Evolutionary conservation across 2,329 filamentous ascomycete species (phyloP).

Genomic region (Chaetomiaceae sp.): DNA sequence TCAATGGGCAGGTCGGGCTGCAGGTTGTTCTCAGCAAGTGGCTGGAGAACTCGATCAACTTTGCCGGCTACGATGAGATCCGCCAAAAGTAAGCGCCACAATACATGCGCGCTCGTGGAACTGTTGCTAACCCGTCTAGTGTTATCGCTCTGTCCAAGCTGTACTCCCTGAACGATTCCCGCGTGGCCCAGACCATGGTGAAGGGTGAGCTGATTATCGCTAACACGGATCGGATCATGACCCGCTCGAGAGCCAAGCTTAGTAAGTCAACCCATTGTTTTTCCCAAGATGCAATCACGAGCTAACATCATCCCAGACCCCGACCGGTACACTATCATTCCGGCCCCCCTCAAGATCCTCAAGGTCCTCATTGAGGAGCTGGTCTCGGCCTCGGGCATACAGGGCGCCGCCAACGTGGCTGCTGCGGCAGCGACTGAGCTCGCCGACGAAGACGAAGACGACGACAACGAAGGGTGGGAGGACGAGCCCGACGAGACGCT

Average conservation of each 20-base stretch:
- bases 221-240: conserved; percentile 82
- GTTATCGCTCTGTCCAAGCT: conserved; percentile 91
- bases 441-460: conserved; percentile 54
- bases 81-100: conserved; percentile 83
- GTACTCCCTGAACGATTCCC: conserved; percentile 78
- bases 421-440: conserved; percentile 56
- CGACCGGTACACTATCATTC: conserved; percentile 81
- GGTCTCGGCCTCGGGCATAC: conserved; percentile 68
- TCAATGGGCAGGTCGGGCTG: conserved; percentile 75
- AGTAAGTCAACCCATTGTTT: conserved; percentile 47
- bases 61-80: conserved; percentile 97
- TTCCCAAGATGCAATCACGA: conserved; percentile 17
- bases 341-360: conserved; percentile 88
- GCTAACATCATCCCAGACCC: conserved; percentile 54
- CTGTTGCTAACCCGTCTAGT: conserved; percentile 42
- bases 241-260: conserved; percentile 79
- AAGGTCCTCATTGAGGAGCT: conserved; percentile 95
- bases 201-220: conserved; percentile 87
- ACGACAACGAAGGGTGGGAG: conserved; percentile 83
- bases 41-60: conserved; percentile 94
- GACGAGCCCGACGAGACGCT: conserved; percentile 67
- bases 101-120: background rate
- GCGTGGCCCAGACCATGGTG: conserved; percentile 73
- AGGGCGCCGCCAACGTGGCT: conserved; percentile 55
- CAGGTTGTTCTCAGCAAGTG: conserved; percentile 89